Conservation (phyloP, 2,329 filamentous ascomycete genomes). For the Fonsecaea monophora region DNA sequence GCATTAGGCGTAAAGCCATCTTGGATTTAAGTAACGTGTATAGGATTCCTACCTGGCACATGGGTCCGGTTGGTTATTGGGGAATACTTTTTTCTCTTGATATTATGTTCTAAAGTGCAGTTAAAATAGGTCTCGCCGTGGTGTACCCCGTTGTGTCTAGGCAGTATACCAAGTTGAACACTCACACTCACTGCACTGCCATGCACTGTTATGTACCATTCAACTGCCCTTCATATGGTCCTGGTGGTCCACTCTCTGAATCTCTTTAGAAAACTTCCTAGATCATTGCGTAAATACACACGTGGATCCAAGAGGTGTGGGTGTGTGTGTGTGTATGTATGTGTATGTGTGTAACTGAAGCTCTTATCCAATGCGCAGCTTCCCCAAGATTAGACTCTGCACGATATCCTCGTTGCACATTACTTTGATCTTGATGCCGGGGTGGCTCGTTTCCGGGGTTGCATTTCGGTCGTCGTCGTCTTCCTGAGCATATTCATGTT, state of each 20-base stretch:
- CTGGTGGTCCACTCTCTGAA: neutral
- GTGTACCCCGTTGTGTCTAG: neutral
- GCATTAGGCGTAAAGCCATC: too few relatives aligned
- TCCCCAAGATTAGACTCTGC: slow-evolving; percentile 88
- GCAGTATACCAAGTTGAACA: neutral
- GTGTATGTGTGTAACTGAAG: neutral
- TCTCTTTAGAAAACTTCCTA: neutral
- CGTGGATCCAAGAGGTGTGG: neutral
- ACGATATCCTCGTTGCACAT: slow-evolving; percentile 86
- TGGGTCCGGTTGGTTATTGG: too few relatives aligned
- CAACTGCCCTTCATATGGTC: neutral
- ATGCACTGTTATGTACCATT: neutral
- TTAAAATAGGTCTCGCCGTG: neutral
- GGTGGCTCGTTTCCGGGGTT: slow-evolving; percentile 52
- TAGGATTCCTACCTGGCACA: too few relatives aligned
- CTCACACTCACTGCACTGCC: neutral
- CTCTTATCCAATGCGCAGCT: slow-evolving; percentile 56
- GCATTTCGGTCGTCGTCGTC: neutral
- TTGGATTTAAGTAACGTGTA: too few relatives aligned
- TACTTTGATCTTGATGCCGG: slow-evolving; percentile 60
- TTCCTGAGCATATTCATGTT: slow-evolving; percentile 39
- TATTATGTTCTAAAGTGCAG: neutral
- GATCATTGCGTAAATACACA: neutral
- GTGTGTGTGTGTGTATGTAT: neutral
- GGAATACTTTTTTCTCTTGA: neutral